These are phyloP conservation scores for Coleophoma cylindrospora DNA, from an alignment of 2,329 filamentous ascomycete species.

Conservation along the genomic window DNA sequence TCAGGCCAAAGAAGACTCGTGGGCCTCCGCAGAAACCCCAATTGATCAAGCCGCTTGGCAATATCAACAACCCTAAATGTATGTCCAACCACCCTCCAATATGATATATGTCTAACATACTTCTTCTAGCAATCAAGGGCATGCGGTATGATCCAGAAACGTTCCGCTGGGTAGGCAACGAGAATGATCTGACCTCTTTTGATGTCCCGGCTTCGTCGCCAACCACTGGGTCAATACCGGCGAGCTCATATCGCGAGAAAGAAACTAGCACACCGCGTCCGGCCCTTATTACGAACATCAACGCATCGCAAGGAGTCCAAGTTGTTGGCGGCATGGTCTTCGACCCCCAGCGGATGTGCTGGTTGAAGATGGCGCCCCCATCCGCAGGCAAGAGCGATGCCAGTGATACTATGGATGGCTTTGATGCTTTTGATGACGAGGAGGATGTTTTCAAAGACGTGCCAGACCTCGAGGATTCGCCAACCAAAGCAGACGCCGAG, in stretches of 20 bases:
- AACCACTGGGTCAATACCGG: constrained; percentile 39
- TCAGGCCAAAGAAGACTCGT: constrained; percentile 49
- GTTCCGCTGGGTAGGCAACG: constrained; percentile 94
- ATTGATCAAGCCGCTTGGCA: constrained; percentile 79
- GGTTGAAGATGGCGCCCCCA: constrained; percentile 69
- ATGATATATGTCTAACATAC: constrained; percentile 22
- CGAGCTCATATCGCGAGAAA: constrained; percentile 44
- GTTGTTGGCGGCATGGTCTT: constrained; percentile 98
- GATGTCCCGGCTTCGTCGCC: constrained; percentile 57
- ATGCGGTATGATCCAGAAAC: constrained; percentile 92
- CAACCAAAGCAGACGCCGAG: constrained; percentile 31
- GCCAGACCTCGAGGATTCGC: constrained; percentile 76
- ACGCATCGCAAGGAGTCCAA: constrained; percentile 78
- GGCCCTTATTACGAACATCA: constrained; percentile 88
- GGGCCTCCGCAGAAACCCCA: constrained; percentile 70
- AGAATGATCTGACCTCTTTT: constrained; percentile 76
- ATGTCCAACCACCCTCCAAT: constrained; percentile 30
- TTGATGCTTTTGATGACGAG: constrained; percentile 74
- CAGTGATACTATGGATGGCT: constrained; percentile 55
- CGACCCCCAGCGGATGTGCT: constrained; percentile 95
- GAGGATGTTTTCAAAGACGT: constrained; percentile 94
- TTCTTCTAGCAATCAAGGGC: constrained; percentile 69
- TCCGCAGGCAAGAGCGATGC: constrained; percentile 38
- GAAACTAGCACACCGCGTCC: constrained; percentile 58
- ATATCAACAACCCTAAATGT: constrained; percentile 76